These are phyloP conservation scores for Anthostomella pinea DNA, from an alignment of 2,329 filamentous ascomycete species.

Conservation along the genomic window DNA sequence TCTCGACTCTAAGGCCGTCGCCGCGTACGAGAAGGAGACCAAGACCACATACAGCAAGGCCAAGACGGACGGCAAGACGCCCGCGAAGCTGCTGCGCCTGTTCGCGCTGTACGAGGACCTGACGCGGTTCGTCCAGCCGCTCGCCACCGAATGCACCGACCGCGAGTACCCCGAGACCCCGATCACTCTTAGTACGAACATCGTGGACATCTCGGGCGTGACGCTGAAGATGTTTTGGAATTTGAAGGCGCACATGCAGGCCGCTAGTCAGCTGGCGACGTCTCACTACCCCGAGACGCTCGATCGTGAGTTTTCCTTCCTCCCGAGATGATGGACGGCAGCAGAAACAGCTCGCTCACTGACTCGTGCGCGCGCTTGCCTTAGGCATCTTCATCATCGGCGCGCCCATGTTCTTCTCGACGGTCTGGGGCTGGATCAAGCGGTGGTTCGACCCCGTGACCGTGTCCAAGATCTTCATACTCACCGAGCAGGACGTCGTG, in stretches of 20 bases:
- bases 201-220: conserved; percentile 87
- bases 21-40: conserved; percentile 68
- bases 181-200: conserved; percentile 89
- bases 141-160: conserved; percentile 73
- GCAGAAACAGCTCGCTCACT: too few relatives aligned
- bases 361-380: too few relatives aligned
- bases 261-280: conserved; percentile 81
- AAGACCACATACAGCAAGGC: conserved; percentile 53
- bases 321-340: too few relatives aligned
- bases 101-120: conserved; percentile 95
- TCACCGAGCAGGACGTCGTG: conserved; percentile 69
- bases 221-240: conserved; percentile 96
- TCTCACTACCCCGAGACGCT: conserved; percentile 94
- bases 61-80: conserved; percentile 62
- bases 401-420: conserved; percentile 86
- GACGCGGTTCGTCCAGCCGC: conserved; percentile 79
- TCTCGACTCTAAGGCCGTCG: conserved; percentile 77
- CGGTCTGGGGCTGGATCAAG: conserved; percentile 93
- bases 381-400: conserved; percentile 69
- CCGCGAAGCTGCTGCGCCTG: conserved; percentile 75
- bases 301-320: conserved; percentile 49
- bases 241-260: conserved; percentile 89
- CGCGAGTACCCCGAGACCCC: conserved; percentile 75
- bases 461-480: conserved; percentile 93
- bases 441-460: conserved; percentile 94